A percentile compares a stretch with the other conserved stretches of the same genome.
phyloP scores from a whole-genome alignment of 257 asterid genomes.

The Nicotiana knightiana region DNA sequence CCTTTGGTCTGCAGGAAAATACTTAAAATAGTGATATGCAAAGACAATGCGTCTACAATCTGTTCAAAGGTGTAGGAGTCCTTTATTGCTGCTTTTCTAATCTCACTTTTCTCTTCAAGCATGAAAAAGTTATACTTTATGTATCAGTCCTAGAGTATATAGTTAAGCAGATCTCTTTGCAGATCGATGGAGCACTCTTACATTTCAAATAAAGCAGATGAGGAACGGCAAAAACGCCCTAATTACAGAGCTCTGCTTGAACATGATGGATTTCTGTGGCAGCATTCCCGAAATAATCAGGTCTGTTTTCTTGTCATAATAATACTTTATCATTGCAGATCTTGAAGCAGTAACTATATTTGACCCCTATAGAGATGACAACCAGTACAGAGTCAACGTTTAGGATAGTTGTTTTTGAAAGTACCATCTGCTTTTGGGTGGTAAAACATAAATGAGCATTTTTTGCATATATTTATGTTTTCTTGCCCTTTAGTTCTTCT shows the following conservation, averaged over 20 bases:
- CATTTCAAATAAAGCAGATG: slow-evolving; percentile 57
- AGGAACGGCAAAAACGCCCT: slow-evolving; percentile 55
- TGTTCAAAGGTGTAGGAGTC: background rate
- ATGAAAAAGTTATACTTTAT: background rate
- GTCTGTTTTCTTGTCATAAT: slow-evolving; percentile 27
- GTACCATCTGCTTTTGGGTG: background rate
- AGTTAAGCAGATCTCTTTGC: slow-evolving; percentile 15
- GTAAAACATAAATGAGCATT: background rate
- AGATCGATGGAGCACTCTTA: slow-evolving; percentile 62
- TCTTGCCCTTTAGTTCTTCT: background rate
- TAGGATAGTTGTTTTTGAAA: background rate
- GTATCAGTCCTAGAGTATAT: slow-evolving; percentile 9
- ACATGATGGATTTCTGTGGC: slow-evolving; percentile 72
- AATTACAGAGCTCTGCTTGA: slow-evolving; percentile 72
- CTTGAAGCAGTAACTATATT: background rate
- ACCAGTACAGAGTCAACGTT: background rate
- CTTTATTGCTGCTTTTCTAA: background rate
- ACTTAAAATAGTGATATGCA: background rate
- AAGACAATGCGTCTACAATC: background rate
- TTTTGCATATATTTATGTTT: background rate
- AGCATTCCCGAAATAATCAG: slow-evolving; percentile 52
- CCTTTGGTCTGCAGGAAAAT: background rate
- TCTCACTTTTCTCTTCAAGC: background rate
- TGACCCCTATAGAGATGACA: background rate
- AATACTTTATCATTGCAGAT: background rate